A percentile compares a stretch with the other conserved stretches of the same genome.
Conservation (phyloP, 2,329 filamentous ascomycete genomes). For the Fusarium pilosicola region DNA sequence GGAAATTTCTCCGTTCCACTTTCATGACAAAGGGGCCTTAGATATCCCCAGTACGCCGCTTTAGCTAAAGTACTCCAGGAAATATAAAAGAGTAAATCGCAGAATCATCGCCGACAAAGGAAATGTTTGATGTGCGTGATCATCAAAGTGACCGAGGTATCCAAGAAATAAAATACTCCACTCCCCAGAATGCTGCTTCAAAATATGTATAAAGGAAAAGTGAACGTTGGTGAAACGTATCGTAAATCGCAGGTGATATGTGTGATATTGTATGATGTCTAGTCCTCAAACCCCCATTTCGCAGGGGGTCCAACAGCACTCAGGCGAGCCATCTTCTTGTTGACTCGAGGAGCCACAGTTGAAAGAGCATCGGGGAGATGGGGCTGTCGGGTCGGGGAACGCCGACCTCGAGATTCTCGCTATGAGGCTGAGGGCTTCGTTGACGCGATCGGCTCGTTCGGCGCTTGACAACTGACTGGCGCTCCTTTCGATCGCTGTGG, state of each 20-base stretch:
- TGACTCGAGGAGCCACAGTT: slow-evolving; percentile 38
- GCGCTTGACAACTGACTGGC: slow-evolving; percentile 19
- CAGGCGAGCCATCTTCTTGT: slow-evolving; percentile 54
- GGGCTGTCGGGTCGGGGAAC: slow-evolving; percentile 56
- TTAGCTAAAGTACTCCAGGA: slow-evolving; percentile 25
- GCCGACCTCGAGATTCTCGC: slow-evolving; percentile 36
- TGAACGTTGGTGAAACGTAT: slow-evolving; percentile 23
- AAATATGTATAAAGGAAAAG: slow-evolving; percentile 21
- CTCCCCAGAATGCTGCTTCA: slow-evolving; percentile 20
- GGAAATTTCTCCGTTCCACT: slow-evolving; percentile 9
- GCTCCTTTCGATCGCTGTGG: slow-evolving; percentile 9
- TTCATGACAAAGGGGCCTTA: slow-evolving; percentile 10
- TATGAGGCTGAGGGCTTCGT: background rate
- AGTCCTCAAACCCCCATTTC: slow-evolving; percentile 40
- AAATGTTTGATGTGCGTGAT: slow-evolving; percentile 32
- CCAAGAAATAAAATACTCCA: slow-evolving; percentile 36
- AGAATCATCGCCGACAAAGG: slow-evolving; percentile 41
- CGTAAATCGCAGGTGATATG: slow-evolving; percentile 1
- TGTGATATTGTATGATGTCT: background rate
- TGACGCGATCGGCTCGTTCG: slow-evolving; percentile 18
- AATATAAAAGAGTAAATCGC: slow-evolving; percentile 15
- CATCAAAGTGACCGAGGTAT: slow-evolving; percentile 37
- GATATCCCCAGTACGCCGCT: slow-evolving; percentile 16
- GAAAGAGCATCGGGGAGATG: slow-evolving; percentile 50
- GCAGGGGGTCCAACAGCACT: slow-evolving; percentile 47